phyloP scores from a whole-genome alignment of 768 basidiomycete species.

The Suillus lakei region DNA sequence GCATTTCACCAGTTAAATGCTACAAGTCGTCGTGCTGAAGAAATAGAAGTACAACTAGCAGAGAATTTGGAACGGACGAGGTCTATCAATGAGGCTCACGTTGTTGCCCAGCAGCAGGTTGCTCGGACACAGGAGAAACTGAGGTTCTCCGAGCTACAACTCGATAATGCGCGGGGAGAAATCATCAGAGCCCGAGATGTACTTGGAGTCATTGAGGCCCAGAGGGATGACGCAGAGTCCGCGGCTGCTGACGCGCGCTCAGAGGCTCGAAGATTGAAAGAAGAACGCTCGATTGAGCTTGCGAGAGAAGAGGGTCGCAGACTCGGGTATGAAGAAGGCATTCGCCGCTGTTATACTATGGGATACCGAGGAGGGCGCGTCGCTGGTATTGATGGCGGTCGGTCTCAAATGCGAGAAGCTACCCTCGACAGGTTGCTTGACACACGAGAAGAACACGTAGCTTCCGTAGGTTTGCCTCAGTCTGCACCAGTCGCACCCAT shows the following conservation, averaged over 20 bases:
- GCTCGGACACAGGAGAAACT: slow-evolving; percentile 50
- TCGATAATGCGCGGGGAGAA: slow-evolving; percentile 63
- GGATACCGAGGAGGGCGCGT: slow-evolving; percentile 33
- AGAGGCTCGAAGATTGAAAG: slow-evolving; percentile 47
- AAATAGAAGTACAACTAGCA: slow-evolving; percentile 38
- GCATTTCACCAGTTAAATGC: slow-evolving; percentile 43
- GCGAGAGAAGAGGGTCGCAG: slow-evolving; percentile 61
- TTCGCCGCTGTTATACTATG: slow-evolving; percentile 37
- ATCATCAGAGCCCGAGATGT: slow-evolving; percentile 59
- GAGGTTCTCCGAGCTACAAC: slow-evolving; percentile 58
- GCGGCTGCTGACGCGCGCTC: slow-evolving; percentile 50
- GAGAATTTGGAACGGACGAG: slow-evolving; percentile 34
- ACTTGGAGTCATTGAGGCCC: slow-evolving; percentile 50
- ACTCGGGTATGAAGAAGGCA: slow-evolving; percentile 57
- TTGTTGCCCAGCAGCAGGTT: slow-evolving; percentile 34
- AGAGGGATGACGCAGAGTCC: slow-evolving; percentile 54
- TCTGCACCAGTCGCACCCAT: slow-evolving; percentile 25
- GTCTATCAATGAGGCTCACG: slow-evolving; percentile 36
- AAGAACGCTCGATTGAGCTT: slow-evolving; percentile 50
- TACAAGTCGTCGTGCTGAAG: slow-evolving; percentile 40
- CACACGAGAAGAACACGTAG: slow-evolving; percentile 3
- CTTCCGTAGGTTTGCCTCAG: slow-evolving; percentile 16
- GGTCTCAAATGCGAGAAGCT: slow-evolving; percentile 20
- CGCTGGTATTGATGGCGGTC: slow-evolving; percentile 16
- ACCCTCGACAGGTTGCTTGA: slow-evolving; percentile 32